These are phyloP conservation scores for Pythium brachiatum DNA, from an alignment of 352 stramenopile species.

Conservation along the genomic window DNA sequence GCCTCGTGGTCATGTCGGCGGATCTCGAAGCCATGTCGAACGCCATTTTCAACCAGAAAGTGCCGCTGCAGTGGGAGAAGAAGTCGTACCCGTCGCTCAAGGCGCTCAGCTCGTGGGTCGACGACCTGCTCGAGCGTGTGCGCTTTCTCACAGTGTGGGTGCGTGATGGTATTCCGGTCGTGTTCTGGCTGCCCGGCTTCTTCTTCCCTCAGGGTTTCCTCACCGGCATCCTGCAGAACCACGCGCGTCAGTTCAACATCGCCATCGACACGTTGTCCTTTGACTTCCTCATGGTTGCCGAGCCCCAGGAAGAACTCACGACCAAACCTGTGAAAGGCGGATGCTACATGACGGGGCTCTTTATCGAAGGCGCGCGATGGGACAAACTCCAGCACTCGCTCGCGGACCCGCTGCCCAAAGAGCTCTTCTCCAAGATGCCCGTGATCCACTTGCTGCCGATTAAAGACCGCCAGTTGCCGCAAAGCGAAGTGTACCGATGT, in stretches of 20 bases:
- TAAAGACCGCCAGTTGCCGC: slow-evolving; percentile 72
- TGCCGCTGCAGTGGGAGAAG: slow-evolving; percentile 84
- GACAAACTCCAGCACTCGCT: slow-evolving; percentile 68
- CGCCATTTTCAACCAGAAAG: slow-evolving; percentile 84
- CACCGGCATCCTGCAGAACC: slow-evolving; percentile 81
- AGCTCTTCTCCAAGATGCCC: slow-evolving; percentile 92
- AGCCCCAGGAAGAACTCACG: slow-evolving; percentile 34
- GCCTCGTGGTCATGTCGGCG: slow-evolving; percentile 58
- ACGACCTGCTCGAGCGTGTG: slow-evolving; percentile 80
- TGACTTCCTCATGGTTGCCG: slow-evolving; percentile 50
- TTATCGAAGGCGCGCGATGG: slow-evolving; percentile 88
- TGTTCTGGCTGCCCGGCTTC: slow-evolving; percentile 81
- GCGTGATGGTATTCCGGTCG: slow-evolving; percentile 39
- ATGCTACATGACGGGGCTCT: slow-evolving; percentile 87
- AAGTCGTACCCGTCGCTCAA: slow-evolving; percentile 92
- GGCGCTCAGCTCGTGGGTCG: slow-evolving; percentile 82
- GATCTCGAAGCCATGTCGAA: slow-evolving; percentile 80
- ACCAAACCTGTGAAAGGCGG: slow-evolving; percentile 52
- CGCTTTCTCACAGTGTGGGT: slow-evolving; percentile 68
- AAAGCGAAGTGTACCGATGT: slow-evolving; percentile 89
- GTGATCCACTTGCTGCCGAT: slow-evolving; percentile 86
- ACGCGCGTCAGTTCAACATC: slow-evolving; percentile 69
- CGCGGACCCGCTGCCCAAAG: slow-evolving; percentile 87
- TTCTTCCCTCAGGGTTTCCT: slow-evolving; percentile 83
- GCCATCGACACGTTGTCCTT: slow-evolving; percentile 81